Percentiles rank a stretch among this genome's conserved stretches.
These are phyloP conservation scores for Catharanthus roseus DNA, from an alignment of 257 asterid species.

Conservation along the genomic window DNA sequence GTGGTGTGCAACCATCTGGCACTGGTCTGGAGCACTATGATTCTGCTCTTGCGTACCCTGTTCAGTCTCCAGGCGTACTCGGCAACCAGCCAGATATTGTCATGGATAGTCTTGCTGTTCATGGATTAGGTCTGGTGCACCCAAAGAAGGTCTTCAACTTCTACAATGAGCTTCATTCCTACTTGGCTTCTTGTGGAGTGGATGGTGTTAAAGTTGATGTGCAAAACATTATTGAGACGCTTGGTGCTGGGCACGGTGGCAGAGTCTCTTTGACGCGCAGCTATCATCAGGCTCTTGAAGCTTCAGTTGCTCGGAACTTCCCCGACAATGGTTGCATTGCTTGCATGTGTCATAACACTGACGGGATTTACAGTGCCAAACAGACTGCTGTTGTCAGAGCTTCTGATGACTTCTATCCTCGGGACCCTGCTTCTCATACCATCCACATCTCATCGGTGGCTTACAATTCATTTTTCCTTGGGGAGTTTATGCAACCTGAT, in stretches of 20 bases:
- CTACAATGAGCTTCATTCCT: slow-evolving; percentile 90
- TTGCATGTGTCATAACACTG: slow-evolving; percentile 97
- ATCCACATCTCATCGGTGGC: slow-evolving; percentile 87
- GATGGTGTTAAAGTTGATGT: slow-evolving; percentile 99
- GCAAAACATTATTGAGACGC: slow-evolving; percentile 94
- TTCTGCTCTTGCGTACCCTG: slow-evolving; percentile 75
- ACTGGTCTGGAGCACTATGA: slow-evolving; percentile 88
- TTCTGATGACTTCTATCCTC: slow-evolving; percentile 90
- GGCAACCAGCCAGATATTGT: slow-evolving; percentile 98
- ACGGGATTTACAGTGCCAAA: slow-evolving; percentile 72
- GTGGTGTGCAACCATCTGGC: slow-evolving; percentile 91
- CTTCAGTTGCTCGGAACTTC: slow-evolving; percentile 75
- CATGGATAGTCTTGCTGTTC: slow-evolving; percentile 91
- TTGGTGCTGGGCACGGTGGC: slow-evolving; percentile 97
- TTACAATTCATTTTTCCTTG: slow-evolving; percentile 74
- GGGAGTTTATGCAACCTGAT: slow-evolving; percentile 91
- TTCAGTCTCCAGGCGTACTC: slow-evolving; percentile 82
- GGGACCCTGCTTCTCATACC: slow-evolving; percentile 95
- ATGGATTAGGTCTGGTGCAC: slow-evolving; percentile 85
- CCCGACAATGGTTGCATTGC: slow-evolving; percentile 83
- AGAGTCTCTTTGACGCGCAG: slow-evolving; percentile 88
- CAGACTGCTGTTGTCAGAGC: slow-evolving; percentile 88
- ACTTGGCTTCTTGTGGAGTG: slow-evolving; percentile 84
- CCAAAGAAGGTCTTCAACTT: slow-evolving; percentile 86
- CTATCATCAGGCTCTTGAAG: slow-evolving; percentile 90